These are phyloP conservation scores for Neurospora africana DNA, from an alignment of 495 filamentous ascomycete genomes.

Conservation along the genomic window DNA sequence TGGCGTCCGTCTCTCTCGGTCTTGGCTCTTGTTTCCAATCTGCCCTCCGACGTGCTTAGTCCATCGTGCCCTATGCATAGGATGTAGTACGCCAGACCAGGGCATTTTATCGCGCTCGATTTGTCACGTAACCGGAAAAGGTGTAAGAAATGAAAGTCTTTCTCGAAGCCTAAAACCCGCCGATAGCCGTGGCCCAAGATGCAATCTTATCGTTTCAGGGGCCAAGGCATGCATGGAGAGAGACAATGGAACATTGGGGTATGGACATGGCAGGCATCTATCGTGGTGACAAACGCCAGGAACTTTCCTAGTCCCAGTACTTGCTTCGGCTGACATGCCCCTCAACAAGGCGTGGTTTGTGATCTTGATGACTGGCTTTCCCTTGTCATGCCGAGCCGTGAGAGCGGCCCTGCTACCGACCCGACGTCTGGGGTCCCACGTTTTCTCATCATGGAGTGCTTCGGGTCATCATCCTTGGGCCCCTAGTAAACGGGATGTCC, in stretches of 20 bases:
- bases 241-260: not conserved
- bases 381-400: not conserved
- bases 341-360: too few species aligned
- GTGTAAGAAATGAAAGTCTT: not conserved
- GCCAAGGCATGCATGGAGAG: not conserved
- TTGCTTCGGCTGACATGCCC: not conserved
- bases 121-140: too few species aligned
- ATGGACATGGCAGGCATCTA: not conserved
- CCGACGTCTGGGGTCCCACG: not conserved
- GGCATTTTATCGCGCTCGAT: too few species aligned
- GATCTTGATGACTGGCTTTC: not conserved
- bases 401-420: not conserved
- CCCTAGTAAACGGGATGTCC: not conserved
- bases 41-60: too few species aligned
- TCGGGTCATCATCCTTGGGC: not conserved
- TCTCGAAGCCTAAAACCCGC: not conserved
- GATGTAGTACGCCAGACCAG: too few species aligned
- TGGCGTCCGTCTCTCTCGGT: not conserved
- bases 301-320: not conserved
- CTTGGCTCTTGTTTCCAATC: not conserved
- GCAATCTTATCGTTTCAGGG: not conserved
- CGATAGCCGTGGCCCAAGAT: not conserved
- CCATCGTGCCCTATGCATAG: not conserved
- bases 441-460: not conserved
- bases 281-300: not conserved